Evolutionary conservation across 495 filamentous ascomycete species (phyloP).

Genomic region (Aeminium ludgeri): DNA sequence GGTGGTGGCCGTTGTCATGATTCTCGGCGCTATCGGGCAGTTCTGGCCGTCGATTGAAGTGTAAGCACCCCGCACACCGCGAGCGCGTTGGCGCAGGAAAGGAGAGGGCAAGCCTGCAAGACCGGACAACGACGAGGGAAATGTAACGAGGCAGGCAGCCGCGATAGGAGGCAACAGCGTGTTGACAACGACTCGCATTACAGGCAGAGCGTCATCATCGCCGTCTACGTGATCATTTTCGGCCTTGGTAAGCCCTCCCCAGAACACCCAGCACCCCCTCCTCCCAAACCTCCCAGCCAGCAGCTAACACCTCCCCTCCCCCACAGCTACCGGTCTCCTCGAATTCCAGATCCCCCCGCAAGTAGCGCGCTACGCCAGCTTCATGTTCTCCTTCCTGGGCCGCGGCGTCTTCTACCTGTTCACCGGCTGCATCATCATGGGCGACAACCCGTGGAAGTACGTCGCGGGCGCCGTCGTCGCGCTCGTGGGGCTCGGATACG

Average conservation of each 20-base stretch:
- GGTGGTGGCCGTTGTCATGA: slow-evolving; percentile 70
- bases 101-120: slow-evolving; percentile 13
- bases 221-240: slow-evolving; percentile 75
- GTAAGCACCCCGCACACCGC: slow-evolving; percentile 26
- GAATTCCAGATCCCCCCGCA: slow-evolving; percentile 91
- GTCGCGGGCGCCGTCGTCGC: slow-evolving; percentile 23
- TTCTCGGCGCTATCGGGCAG: slow-evolving; percentile 76
- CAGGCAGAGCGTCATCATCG: slow-evolving; percentile 56
- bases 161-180: background rate
- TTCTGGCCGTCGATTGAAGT: slow-evolving; percentile 46
- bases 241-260: slow-evolving; percentile 50
- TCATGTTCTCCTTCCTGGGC: slow-evolving; percentile 93
- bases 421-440: slow-evolving; percentile 66
- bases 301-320: slow-evolving; percentile 42
- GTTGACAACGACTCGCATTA: too few species aligned
- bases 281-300: background rate
- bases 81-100: slow-evolving; percentile 26
- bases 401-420: slow-evolving; percentile 97
- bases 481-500: slow-evolving; percentile 25
- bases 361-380: slow-evolving; percentile 80
- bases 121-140: background rate
- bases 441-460: slow-evolving; percentile 31
- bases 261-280: too few species aligned
- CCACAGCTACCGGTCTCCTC: slow-evolving; percentile 17
- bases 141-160: background rate